Percentiles rank a stretch among this genome's conserved stretches.
Evolutionary conservation across 306 rosid species (phyloP).

Genomic region (Quercus gilva): DNA sequence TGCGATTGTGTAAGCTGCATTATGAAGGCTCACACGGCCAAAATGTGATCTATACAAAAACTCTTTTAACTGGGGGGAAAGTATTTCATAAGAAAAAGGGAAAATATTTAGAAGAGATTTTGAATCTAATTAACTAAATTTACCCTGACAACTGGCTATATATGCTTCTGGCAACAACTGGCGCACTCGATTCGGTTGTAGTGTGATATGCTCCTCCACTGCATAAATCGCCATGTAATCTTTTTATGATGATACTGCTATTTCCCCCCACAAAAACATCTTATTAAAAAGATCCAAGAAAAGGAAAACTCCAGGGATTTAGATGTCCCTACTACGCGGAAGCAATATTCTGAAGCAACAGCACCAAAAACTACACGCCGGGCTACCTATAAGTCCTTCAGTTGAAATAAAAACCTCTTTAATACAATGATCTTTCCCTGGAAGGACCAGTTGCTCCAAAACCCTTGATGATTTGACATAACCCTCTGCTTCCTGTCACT

Average conservation of each 20-base stretch:
- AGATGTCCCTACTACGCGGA: conserved; percentile 21
- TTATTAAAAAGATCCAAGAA: conserved; percentile 49
- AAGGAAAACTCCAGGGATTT: conserved; percentile 22
- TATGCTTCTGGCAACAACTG: conserved; percentile 34
- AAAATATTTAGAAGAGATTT: conserved; percentile 24
- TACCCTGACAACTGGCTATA: conserved; percentile 38
- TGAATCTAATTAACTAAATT: conserved; percentile 22
- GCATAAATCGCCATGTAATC: conserved; percentile 29
- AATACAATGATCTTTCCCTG: conserved; percentile 38
- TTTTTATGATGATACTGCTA: conserved; percentile 8
- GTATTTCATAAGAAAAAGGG: neutral
- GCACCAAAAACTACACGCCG: conserved; percentile 32
- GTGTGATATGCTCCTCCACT: conserved; percentile 24
- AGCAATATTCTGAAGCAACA: neutral
- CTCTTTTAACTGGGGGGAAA: conserved; percentile 23
- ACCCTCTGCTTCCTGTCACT: conserved; percentile 40
- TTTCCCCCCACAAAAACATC: conserved; percentile 39
- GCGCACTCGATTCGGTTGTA: conserved; percentile 30
- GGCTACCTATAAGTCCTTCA: conserved; percentile 37
- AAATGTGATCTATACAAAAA: conserved; percentile 47
- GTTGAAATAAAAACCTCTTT: conserved; percentile 21
- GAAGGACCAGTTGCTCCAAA: conserved; percentile 38
- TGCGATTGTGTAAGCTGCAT: neutral
- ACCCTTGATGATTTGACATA: conserved; percentile 42
- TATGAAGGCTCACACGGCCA: neutral